Base-by-base conservation (phyloP, 2,329 filamentous ascomycete species). In the Xylaria arbuscula region DNA sequence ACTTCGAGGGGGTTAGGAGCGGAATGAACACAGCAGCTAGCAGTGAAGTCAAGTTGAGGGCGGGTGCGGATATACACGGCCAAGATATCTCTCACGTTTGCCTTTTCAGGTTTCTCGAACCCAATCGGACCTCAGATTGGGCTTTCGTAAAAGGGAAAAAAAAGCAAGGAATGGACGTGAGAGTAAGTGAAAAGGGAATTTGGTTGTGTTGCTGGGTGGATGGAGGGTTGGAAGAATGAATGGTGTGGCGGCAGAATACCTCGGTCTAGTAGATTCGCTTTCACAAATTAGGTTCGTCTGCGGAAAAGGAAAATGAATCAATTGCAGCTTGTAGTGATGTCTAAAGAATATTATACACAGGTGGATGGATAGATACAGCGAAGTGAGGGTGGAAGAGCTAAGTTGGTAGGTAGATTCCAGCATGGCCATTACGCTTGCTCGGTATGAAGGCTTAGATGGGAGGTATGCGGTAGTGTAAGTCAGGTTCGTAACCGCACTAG, bases 321-420 rank as follows among this genome's bases (percentile, higher is more conserved):
- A 70, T 72, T 70, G 70, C 71, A 68, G 72, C 67, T 67, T 62
- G 68, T 36, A 51, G 64, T 63, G 70, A 68, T 63, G 72, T 72
- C 64, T 70, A 70, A 69, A 71, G 70, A 72, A 75, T 72, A 72
- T 70, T 72, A 73, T 74, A 74, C 69, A 70, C 70, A n/a, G 53
- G 56, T 34, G 50, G 42, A 63, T 22, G 28, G 65, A 63, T 47
- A 70, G 61, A 64, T 59, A 51, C 64, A 67, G 64, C 56, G 36
- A 38, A 62, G 61, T 28, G 38, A 62, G 60, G 8, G 53, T 59
- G 57, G 70, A 74, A 73, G 68, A 70, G 70, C 72, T 70, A 72
- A 69, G 60, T 24, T 60, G 42, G 15, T 38, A 58, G 50, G 66
- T 53, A 48, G 60, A 58, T 64, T 59, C 61, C 55, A 68, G 65